A percentile compares a stretch with the other conserved stretches of the same genome.
Conservation (phyloP, 495 filamentous ascomycete genomes). For the Trichodelitschia bisporula region DNA sequence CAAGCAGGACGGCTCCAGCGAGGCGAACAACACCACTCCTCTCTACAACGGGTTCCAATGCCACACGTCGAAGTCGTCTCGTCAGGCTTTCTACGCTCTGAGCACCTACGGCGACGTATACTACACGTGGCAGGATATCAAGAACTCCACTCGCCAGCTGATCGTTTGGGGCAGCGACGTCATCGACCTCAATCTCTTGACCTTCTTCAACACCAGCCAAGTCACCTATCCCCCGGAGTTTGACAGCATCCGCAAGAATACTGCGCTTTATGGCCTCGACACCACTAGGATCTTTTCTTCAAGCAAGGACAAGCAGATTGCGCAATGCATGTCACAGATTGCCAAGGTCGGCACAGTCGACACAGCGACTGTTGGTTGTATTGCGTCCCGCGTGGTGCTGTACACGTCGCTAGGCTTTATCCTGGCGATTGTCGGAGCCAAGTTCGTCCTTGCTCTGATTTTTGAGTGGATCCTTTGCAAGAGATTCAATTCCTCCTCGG, state of each 20-base stretch:
- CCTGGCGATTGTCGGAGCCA: slow-evolving; percentile 61
- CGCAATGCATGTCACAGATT: slow-evolving; percentile 70
- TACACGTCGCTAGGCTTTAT: slow-evolving; percentile 90
- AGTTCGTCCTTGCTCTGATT: slow-evolving; percentile 70
- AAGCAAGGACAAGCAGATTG: slow-evolving; percentile 48
- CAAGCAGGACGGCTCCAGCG: slow-evolving; percentile 76
- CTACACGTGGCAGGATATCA: slow-evolving; percentile 88
- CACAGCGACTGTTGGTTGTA: slow-evolving; percentile 90
- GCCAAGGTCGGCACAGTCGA: slow-evolving; percentile 91
- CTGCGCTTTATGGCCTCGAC: slow-evolving; percentile 61
- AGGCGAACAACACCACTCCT: slow-evolving; percentile 39
- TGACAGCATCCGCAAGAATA: slow-evolving; percentile 53
- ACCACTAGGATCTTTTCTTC: slow-evolving; percentile 70
- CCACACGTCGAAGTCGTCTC: slow-evolving; percentile 44
- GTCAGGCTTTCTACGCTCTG: slow-evolving; percentile 51
- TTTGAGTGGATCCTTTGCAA: slow-evolving; percentile 91
- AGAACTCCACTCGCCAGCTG: slow-evolving; percentile 67
- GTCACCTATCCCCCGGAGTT: slow-evolving; percentile 61
- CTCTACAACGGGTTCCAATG: slow-evolving; percentile 75
- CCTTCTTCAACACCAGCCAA: slow-evolving; percentile 71
- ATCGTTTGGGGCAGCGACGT: slow-evolving; percentile 88
- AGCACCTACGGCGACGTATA: slow-evolving; percentile 48
- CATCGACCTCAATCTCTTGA: slow-evolving; percentile 70
- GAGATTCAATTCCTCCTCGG: slow-evolving; percentile 57
- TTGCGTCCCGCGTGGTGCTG: slow-evolving; percentile 89